Conservation (phyloP, 2,329 filamentous ascomycete species). For the Fusarium foetens region DNA sequence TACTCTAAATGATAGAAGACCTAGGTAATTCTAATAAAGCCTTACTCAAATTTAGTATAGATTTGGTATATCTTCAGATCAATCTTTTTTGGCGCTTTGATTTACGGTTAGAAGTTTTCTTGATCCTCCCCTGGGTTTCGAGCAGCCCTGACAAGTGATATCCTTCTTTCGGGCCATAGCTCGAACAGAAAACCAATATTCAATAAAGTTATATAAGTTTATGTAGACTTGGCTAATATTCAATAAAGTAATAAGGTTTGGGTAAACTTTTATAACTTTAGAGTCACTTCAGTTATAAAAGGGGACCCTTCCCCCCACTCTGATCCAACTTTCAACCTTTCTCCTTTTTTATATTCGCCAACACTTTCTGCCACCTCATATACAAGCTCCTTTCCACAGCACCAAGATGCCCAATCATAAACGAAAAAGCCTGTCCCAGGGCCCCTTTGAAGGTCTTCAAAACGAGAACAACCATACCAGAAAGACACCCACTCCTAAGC, state of each 20-base stretch:
- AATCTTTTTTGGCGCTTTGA: neutral
- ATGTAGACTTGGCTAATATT: rapidly evolving
- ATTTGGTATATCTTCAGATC: rapidly evolving
- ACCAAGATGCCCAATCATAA: neutral
- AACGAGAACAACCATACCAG: neutral
- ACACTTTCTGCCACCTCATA: neutral
- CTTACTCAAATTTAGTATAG: neutral
- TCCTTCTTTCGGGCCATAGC: neutral
- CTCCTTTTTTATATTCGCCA: neutral
- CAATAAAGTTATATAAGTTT: neutral
- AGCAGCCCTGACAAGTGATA: neutral
- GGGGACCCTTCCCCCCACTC: rapidly evolving
- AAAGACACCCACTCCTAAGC: neutral
- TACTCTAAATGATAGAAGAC: neutral
- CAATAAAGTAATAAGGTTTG: neutral
- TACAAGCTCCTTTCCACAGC: neutral
- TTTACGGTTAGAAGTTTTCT: neutral
- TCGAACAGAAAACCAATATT: neutral
- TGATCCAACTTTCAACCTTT: neutral
- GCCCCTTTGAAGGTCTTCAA: neutral
- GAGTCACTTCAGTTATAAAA: neutral
- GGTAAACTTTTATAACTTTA: neutral
- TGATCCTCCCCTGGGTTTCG: neutral
- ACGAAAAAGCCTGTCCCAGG: neutral
- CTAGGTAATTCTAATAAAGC: rapidly evolving